Evolutionary conservation across 2,329 filamentous ascomycete species (phyloP), one percentile per base, ranked within the genome.

Genomic region (Pseudonectria foliicola): DNA sequence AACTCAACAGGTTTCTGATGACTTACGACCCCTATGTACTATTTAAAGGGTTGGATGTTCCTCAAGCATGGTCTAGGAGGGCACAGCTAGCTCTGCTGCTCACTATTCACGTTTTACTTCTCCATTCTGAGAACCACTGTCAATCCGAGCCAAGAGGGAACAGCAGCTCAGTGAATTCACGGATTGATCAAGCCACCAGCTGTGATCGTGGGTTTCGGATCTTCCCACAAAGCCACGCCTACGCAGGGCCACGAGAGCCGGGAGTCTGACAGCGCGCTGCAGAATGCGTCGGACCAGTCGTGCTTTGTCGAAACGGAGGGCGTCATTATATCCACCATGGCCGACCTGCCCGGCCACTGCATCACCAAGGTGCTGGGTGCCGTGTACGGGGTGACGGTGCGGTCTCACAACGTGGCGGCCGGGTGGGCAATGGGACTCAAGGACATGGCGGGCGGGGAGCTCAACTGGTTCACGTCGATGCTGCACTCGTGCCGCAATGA

Each of bases 261-360:
- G n/a, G n/a, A n/a, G n/a, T n/a, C n/a, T n/a, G n/a, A n/a, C n/a
- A n/a, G n/a, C n/a, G n/a, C n/a, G n/a, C n/a, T n/a, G n/a, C n/a
- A n/a, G n/a, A n/a, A n/a, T n/a, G n/a, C n/a, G n/a, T n/a, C n/a
- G n/a, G n/a, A n/a, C n/a, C n/a, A n/a, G n/a, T n/a, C n/a, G n/a
- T n/a, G n/a, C n/a, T n/a, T 75, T 56, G 71, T 72, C 26, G 76
- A 80, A 49, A 80, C 76, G 7, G 67, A 73, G 31, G 75, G 75
- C 25, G 65, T 80, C 35, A 71, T 80, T 43, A 78, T 73, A 1
- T 71, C 72, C 0, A 80, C 76, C 34, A 80, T 78, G 74, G 75
- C 73, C 56, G 75, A 80, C 49, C 58, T 80, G 14, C 75, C 75
- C 1, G 75, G 75, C 7, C 79, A 79, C 56, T 71, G 68, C 42